Conservation (phyloP, 352 stramenopile species). For the Pythium oligandrum region DNA sequence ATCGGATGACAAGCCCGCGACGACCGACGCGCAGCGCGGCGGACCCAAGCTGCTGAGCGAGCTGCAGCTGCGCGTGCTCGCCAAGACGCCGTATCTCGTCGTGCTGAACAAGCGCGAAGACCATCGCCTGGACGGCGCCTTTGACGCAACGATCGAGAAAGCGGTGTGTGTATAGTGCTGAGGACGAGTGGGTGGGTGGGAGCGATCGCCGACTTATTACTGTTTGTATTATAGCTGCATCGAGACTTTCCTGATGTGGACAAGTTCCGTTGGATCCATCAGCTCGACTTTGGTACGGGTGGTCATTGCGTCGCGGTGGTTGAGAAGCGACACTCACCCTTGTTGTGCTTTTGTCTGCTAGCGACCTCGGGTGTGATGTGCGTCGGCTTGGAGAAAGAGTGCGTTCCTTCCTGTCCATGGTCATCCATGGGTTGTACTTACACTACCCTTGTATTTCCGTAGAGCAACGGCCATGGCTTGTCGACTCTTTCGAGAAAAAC, state of each 20-base stretch:
- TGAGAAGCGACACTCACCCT: background rate
- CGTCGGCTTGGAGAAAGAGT: conserved; percentile 70
- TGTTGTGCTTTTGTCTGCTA: conserved; percentile 12
- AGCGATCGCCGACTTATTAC: background rate
- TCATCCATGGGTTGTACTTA: background rate
- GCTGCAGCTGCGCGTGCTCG: conserved; percentile 51
- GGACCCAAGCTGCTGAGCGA: conserved; percentile 48
- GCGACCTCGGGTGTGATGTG: conserved; percentile 85
- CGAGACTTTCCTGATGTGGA: conserved; percentile 66
- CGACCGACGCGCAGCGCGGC: conserved; percentile 23
- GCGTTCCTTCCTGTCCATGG: conserved; percentile 7
- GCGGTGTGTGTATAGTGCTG: conserved; percentile 30
- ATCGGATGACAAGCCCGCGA: background rate
- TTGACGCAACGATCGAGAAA: conserved; percentile 89
- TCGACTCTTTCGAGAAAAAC: conserved; percentile 73
- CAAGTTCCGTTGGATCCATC: conserved; percentile 88
- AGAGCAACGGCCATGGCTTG: conserved; percentile 65
- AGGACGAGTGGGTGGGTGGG: background rate
- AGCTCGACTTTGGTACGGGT: conserved; percentile 80
- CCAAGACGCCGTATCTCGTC: conserved; percentile 45
- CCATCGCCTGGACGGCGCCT: conserved; percentile 81
- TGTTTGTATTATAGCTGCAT: conserved; percentile 29
- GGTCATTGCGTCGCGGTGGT: background rate
- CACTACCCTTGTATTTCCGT: background rate
- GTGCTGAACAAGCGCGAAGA: conserved; percentile 81